Evolutionary conservation across 305 asterid genomes (phyloP).

Genomic region (Fraxinus velutina): DNA sequence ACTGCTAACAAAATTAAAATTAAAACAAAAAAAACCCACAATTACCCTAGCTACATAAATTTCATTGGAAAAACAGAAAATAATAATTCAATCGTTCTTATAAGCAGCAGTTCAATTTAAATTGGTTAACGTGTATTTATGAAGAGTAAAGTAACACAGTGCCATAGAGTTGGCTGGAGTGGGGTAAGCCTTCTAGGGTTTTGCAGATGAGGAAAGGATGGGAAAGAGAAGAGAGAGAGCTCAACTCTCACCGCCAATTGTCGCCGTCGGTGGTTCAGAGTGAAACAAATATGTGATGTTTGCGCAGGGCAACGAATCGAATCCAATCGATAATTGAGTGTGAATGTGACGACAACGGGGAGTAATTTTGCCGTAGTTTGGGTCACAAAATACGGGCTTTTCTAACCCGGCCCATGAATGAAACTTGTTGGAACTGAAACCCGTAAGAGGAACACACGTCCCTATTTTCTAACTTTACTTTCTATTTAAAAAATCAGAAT

Average conservation of each 20-base stretch:
- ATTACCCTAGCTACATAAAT: conserved; percentile 19
- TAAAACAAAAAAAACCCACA: background rate
- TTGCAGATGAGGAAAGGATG: background rate
- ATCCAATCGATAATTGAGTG: background rate
- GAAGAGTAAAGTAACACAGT: conserved; percentile 6
- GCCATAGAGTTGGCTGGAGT: background rate
- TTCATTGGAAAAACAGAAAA: background rate
- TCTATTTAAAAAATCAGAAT: background rate
- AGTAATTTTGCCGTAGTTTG: background rate
- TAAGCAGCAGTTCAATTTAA: background rate
- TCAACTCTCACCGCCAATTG: background rate
- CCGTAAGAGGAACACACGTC: background rate
- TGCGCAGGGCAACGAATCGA: background rate
- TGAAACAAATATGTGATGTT: background rate
- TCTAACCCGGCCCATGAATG: background rate
- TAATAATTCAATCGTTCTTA: background rate
- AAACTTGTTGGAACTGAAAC: background rate
- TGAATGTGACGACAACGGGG: background rate
- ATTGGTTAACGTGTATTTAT: background rate
- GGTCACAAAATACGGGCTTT: background rate
- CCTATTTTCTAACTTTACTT: background rate
- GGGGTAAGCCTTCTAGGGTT: conserved; percentile 9
- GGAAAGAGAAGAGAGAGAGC: background rate
- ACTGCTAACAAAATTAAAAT: conserved; percentile 6
- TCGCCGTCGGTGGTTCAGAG: background rate